Evolutionary conservation across 495 filamentous ascomycete genomes (phyloP).

Genomic region (Penicillium parvum): DNA sequence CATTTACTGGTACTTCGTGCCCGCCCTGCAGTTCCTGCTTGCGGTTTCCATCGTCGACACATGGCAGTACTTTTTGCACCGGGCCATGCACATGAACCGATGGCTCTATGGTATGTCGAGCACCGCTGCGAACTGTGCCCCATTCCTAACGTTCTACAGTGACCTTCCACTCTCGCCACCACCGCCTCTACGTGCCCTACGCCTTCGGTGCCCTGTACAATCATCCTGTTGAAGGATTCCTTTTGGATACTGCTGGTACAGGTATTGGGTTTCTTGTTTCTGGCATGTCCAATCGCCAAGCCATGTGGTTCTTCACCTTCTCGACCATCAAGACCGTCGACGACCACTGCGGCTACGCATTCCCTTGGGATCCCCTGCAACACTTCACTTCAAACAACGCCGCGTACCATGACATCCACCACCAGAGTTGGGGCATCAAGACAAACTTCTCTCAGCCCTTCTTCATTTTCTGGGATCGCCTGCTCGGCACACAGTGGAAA

Average conservation of each 20-base stretch:
- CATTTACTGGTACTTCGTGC: conserved; percentile 76
- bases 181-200: conserved; percentile 94
- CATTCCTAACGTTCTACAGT: conserved; percentile 40
- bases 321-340: conserved; percentile 94
- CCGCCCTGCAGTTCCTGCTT: conserved; percentile 65
- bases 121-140: background rate
- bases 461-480: conserved; percentile 50
- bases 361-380: conserved; percentile 94
- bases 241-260: conserved; percentile 85
- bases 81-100: conserved; percentile 89
- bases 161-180: conserved; percentile 89
- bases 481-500: conserved; percentile 44
- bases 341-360: conserved; percentile 93
- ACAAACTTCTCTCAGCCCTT: conserved; percentile 52
- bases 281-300: conserved; percentile 71
- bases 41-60: conserved; percentile 79
- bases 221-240: conserved; percentile 83
- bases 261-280: conserved; percentile 73
- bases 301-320: conserved; percentile 78
- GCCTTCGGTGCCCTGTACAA: conserved; percentile 97
- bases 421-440: conserved; percentile 98
- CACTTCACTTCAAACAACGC: conserved; percentile 89
- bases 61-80: conserved; percentile 96
- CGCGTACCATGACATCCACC: conserved; percentile 94
- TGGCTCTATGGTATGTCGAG: conserved; percentile 88